Conservation (phyloP, 2,329 filamentous ascomycete species). For the Fusarium begoniae region DNA sequence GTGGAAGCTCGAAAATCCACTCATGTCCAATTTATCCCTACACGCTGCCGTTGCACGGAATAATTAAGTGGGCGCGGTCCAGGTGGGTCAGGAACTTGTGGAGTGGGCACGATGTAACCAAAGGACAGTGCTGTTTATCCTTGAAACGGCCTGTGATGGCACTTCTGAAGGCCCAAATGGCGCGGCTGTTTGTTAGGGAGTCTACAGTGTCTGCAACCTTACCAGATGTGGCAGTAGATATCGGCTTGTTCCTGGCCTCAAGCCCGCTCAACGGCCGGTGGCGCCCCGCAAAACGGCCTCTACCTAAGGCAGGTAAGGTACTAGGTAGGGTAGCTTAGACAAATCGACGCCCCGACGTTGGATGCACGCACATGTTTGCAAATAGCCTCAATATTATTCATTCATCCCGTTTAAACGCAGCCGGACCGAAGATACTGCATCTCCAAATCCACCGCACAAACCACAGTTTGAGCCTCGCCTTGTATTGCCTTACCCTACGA, state of each 20-base stretch:
- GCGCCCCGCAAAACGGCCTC: constrained; percentile 20
- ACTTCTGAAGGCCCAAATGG: background rate
- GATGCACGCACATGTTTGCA: background rate
- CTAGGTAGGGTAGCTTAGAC: too few species aligned
- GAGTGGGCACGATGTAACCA: constrained; percentile 39
- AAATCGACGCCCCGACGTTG: background rate
- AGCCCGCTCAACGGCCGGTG: constrained; percentile 15
- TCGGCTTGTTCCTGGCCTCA: constrained; percentile 25
- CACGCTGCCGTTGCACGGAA: constrained; percentile 22
- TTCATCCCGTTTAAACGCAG: background rate
- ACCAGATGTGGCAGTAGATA: constrained; percentile 15
- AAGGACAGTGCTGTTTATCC: constrained; percentile 19
- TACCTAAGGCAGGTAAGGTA: background rate
- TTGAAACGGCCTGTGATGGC: background rate
- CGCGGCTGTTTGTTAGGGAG: background rate
- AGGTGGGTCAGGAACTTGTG: constrained; percentile 39
- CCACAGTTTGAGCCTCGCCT: background rate
- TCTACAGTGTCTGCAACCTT: constrained; percentile 25
- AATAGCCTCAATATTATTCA: constrained; percentile 23
- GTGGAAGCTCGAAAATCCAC: constrained; percentile 21
- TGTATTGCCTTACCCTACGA: background rate
- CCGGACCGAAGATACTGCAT: background rate
- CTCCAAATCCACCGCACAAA: background rate
- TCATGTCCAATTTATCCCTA: constrained; percentile 25
- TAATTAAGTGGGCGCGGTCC: constrained; percentile 19